A percentile compares a stretch with the other conserved stretches of the same genome.
Conservation (phyloP, 2,329 filamentous ascomycete genomes). For the Nannizziopsis arthrosporioides region DNA sequence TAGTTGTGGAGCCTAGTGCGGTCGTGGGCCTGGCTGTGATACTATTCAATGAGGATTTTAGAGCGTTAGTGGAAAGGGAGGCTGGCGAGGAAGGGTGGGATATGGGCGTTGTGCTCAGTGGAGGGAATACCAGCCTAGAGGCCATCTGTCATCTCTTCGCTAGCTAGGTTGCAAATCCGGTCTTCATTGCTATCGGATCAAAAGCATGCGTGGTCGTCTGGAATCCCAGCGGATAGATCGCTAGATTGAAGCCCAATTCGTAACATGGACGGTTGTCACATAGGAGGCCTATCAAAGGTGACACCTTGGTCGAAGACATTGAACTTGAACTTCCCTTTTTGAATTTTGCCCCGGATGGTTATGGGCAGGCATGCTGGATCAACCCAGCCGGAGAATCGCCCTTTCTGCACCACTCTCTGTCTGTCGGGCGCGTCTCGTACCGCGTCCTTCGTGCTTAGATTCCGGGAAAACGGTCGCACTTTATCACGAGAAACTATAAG, state of each 20-base stretch:
- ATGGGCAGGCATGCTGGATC: slow-evolving; percentile 20
- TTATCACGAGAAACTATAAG: slow-evolving; percentile 27
- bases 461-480: slow-evolving; percentile 28
- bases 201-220: not conserved
- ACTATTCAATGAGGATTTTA: slow-evolving; percentile 76
- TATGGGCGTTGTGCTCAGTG: slow-evolving; percentile 49
- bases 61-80: slow-evolving; percentile 51
- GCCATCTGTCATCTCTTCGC: slow-evolving; percentile 47
- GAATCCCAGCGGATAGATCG: not conserved
- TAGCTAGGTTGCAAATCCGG: not conserved
- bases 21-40: slow-evolving; percentile 74
- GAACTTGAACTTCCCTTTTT: slow-evolving; percentile 12
- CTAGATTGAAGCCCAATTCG: not conserved
- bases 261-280: not conserved
- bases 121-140: slow-evolving; percentile 55
- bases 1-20: slow-evolving; percentile 78
- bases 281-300: not conserved
- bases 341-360: not conserved
- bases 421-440: slow-evolving; percentile 26
- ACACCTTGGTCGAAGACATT: slow-evolving; percentile 10
- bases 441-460: slow-evolving; percentile 25
- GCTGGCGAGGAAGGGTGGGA: slow-evolving; percentile 65
- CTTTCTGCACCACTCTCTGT: slow-evolving; percentile 26
- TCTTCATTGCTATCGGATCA: not conserved
- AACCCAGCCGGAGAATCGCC: slow-evolving; percentile 28